phyloP scores from a whole-genome alignment of 345 rosid species.

The Hibiscus mutabilis region DNA sequence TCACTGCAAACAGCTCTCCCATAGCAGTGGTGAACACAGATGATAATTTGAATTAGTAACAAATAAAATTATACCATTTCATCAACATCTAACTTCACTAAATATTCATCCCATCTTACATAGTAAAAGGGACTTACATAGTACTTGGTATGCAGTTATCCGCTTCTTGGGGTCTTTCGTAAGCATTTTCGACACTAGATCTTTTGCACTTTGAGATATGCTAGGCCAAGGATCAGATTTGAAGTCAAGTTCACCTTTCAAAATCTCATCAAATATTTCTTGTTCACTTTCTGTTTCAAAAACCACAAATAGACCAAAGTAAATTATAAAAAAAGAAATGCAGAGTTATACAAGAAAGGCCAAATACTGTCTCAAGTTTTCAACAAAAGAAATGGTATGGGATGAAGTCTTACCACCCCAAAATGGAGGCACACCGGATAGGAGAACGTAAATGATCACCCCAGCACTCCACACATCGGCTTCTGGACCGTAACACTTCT shows the following conservation, averaged over 20 bases:
- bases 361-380: neutral
- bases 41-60: neutral
- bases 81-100: too few species aligned
- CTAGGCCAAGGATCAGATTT: constrained; percentile 79
- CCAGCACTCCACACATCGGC: neutral
- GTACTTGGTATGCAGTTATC: constrained; percentile 71
- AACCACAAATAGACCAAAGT: too few species aligned
- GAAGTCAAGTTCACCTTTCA: constrained; percentile 30
- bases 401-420: neutral
- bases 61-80: neutral
- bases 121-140: too few species aligned
- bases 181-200: constrained; percentile 80
- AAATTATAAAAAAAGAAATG: neutral
- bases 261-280: constrained; percentile 70
- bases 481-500: neutral
- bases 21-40: too few species aligned
- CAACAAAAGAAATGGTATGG: neutral
- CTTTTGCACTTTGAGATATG: constrained; percentile 73
- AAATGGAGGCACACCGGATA: neutral
- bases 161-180: constrained; percentile 52
- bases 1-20: too few species aligned
- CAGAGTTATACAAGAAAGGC: neutral
- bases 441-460: neutral
- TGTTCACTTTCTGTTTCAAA: constrained; percentile 75
- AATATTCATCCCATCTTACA: too few species aligned